Evolutionary conservation across 805 yeast genomes (phyloP), one percentile per base, ranked within the genome.

Genomic region (Saccharomycopsis malanga): DNA sequence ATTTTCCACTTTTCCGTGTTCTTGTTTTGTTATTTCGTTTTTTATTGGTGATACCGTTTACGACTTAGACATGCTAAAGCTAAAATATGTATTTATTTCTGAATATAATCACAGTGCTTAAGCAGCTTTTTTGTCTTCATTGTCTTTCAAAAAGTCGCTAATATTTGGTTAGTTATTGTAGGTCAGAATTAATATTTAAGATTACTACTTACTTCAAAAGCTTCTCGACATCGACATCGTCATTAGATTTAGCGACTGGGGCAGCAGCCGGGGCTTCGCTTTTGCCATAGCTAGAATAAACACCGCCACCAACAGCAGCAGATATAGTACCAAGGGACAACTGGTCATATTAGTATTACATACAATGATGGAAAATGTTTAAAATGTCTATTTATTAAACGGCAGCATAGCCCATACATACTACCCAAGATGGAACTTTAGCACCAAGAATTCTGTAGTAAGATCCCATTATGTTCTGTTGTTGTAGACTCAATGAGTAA

Each of bases 191-290:
- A 42, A 5, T 6, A 27, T 12, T 12, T 27, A 12, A 7, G 12
- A 12, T 27, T 30, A n/a, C n/a, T 29, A 55, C 59, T 37, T 32
- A 54, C 56, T 60, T 61, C 52, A 62, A 54, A 50, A 62, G 48
- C 53, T 62, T 62, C 52, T 62, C 66, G 38, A 62, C 66, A 30
- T 62, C 66, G 15, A 62, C 39, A 37, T 62, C 64, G 18, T 59
- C 65, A 18, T 51, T 55, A 6, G 45, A 41, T 9, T 54, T 52
- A 24, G 55, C 58, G 39, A 58, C 49, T 37, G 62, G 47, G 29
- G 56, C 57, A 40, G 60, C 52, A 25, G 54, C 54, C 25, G 60
- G 45, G 39, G 58, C 53, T 12, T 54, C 52, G 9, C 44, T 27
- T 20, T 34, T 49, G 12, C 57, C 41, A 38, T 47, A 45, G 6